These are phyloP conservation scores for Lasiosphaeria miniovina DNA, from an alignment of 495 filamentous ascomycete genomes.

Conservation along the genomic window DNA sequence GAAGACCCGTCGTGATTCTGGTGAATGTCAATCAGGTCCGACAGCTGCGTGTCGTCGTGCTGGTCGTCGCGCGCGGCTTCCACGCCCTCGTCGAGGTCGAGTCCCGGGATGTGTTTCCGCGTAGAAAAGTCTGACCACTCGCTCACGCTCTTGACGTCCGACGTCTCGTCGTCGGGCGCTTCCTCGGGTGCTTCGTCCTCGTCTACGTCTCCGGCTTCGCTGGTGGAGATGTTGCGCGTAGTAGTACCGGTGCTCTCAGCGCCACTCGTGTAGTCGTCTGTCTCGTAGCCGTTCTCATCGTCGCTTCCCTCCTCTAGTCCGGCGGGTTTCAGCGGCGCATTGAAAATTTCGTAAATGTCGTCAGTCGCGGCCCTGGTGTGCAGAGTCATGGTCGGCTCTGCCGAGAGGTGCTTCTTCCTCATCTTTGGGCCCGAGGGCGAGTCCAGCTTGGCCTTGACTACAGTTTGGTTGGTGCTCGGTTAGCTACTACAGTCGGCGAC, in stretches of 20 bases:
- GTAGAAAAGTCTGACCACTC: slow-evolving; percentile 86
- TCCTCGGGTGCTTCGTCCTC: slow-evolving; percentile 24
- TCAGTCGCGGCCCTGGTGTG: slow-evolving; percentile 93
- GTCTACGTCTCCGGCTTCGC: slow-evolving; percentile 39
- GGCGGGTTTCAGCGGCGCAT: slow-evolving; percentile 69
- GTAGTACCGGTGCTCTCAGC: slow-evolving; percentile 76
- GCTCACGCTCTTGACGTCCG: slow-evolving; percentile 61
- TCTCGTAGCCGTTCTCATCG: slow-evolving; percentile 63
- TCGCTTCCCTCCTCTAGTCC: slow-evolving; percentile 48
- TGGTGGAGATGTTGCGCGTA: slow-evolving; percentile 53
- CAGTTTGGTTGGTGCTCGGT: slow-evolving; percentile 18
- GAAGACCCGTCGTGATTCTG: slow-evolving; percentile 18
- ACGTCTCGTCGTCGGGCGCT: slow-evolving; percentile 53
- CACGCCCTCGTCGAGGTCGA: slow-evolving; percentile 30
- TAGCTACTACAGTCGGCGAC: background rate
- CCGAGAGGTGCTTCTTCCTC: slow-evolving; percentile 59
- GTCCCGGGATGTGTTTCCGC: slow-evolving; percentile 63
- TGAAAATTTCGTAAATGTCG: slow-evolving; percentile 96
- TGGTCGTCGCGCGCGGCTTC: slow-evolving; percentile 4
- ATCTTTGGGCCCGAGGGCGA: slow-evolving; percentile 79
- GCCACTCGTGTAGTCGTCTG: slow-evolving; percentile 77
- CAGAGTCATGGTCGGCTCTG: slow-evolving; percentile 93
- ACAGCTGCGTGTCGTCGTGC: slow-evolving; percentile 24
- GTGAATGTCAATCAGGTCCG: slow-evolving; percentile 35
- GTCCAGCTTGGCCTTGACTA: slow-evolving; percentile 88